These are phyloP conservation scores for Ophiostoma perfectum DNA, from an alignment of 2,329 filamentous ascomycete species.

Conservation along the genomic window DNA sequence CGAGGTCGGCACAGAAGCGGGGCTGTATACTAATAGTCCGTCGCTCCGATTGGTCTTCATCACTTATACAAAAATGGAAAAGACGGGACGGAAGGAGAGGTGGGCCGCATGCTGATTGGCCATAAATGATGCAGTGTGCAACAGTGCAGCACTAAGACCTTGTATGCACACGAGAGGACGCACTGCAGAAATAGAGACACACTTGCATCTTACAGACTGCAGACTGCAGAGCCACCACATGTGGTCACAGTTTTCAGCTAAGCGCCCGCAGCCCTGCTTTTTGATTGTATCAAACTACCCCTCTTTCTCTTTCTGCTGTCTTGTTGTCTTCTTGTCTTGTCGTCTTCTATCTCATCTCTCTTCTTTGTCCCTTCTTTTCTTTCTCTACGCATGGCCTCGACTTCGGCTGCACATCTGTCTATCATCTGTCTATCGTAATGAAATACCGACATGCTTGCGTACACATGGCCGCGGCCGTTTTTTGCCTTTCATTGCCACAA, in stretches of 20 bases:
- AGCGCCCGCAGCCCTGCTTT: slow-evolving; percentile 22
- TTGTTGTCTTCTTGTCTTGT: neutral
- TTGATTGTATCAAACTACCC: slow-evolving; percentile 18
- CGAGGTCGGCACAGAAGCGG: neutral
- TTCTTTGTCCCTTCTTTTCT: neutral
- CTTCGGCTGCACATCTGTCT: neutral
- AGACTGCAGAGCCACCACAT: slow-evolving; percentile 10
- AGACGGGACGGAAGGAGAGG: slow-evolving; percentile 6
- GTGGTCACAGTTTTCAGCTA: slow-evolving; percentile 17
- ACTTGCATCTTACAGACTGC: neutral
- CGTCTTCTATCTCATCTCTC: neutral
- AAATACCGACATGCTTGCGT: neutral
- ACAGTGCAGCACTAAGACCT: slow-evolving; percentile 18
- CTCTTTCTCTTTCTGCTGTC: neutral
- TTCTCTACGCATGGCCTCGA: neutral
- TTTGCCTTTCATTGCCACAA: slow-evolving; percentile 18
- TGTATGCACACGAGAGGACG: slow-evolving; percentile 15
- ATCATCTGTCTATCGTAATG: slow-evolving; percentile 3
- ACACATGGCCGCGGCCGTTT: slow-evolving; percentile 19
- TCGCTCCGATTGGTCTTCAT: neutral
- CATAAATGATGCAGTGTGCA: slow-evolving; percentile 31
- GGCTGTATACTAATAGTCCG: neutral
- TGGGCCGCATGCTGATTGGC: slow-evolving; percentile 30
- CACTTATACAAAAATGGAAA: slow-evolving; percentile 8
- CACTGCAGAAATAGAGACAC: slow-evolving; percentile 24